A percentile compares a stretch with the other conserved stretches of the same genome.
These are phyloP conservation scores for Apiotrichum veenhuisii DNA, from an alignment of 1,284 basidiomycete species.

Conservation along the genomic window DNA sequence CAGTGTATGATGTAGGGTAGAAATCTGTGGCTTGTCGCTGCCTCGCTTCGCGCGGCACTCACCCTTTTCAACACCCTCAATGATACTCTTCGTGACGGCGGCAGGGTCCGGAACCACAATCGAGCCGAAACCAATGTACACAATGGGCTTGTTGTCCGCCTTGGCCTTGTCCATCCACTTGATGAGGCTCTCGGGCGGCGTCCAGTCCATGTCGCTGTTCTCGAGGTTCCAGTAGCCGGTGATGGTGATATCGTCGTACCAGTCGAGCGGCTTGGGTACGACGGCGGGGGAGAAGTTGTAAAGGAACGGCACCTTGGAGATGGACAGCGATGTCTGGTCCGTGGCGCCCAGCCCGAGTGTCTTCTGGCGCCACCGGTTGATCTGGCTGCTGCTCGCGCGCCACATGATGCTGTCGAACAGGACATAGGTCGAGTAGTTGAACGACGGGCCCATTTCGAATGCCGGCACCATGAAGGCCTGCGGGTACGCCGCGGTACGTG, in stretches of 20 bases:
- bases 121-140: constrained; percentile 68
- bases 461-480: constrained; percentile 61
- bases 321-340: constrained; percentile 59
- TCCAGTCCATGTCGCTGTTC: constrained; percentile 59
- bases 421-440: constrained; percentile 49
- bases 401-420: constrained; percentile 74
- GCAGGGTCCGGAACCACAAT: constrained; percentile 69
- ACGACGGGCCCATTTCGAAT: constrained; percentile 49
- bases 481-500: constrained; percentile 61
- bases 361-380: constrained; percentile 67
- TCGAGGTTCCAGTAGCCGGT: constrained; percentile 63
- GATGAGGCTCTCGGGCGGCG: constrained; percentile 56
- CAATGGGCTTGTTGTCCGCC: constrained; percentile 60
- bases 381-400: constrained; percentile 65
- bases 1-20: too few relatives aligned
- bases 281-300: constrained; percentile 63
- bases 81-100: constrained; percentile 61
- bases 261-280: constrained; percentile 68
- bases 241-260: constrained; percentile 62
- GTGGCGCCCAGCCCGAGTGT: constrained; percentile 59
- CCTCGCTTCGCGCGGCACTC: constrained; percentile 20
- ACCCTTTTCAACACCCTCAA: constrained; percentile 65
- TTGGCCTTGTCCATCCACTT: constrained; percentile 60
- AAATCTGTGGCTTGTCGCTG: background rate
- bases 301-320: constrained; percentile 64